Percentiles rank a stretch among this genome's conserved stretches.
These are phyloP conservation scores for Auriculariales sp. DNA, from an alignment of 768 basidiomycete species.

Conservation along the genomic window DNA sequence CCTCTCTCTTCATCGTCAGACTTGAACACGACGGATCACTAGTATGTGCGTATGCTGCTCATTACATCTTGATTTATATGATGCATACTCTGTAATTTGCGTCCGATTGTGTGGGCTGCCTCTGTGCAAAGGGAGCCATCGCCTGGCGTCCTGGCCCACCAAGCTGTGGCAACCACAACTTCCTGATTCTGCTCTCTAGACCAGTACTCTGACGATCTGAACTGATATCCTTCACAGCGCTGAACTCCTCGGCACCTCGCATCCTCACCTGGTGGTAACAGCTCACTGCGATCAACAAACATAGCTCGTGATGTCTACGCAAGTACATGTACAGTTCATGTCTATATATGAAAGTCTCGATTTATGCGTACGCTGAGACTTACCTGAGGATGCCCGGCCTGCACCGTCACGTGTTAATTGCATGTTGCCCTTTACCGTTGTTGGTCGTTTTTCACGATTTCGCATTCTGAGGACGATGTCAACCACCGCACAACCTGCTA, in stretches of 20 bases:
- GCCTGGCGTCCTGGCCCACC: background rate
- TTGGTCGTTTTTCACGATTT: too few relatives aligned
- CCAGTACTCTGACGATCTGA: background rate
- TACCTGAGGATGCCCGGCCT: too few relatives aligned
- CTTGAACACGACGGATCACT: too few relatives aligned
- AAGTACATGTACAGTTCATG: background rate
- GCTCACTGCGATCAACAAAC: background rate
- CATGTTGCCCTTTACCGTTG: too few relatives aligned
- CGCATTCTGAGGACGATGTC: too few relatives aligned
- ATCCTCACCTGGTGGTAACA: background rate
- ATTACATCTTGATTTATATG: too few relatives aligned
- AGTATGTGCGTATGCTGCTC: too few relatives aligned
- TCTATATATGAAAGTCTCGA: too few relatives aligned
- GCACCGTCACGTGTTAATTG: too few relatives aligned
- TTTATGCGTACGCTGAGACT: too few relatives aligned
- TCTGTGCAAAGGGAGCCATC: background rate
- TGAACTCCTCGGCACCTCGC: background rate
- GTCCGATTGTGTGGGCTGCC: background rate
- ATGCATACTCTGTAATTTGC: background rate
- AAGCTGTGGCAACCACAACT: background rate
- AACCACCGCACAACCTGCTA: too few relatives aligned
- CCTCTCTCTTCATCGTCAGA: too few relatives aligned
- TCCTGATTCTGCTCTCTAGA: background rate
- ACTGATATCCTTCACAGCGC: background rate
- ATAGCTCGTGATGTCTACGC: background rate